Evolutionary conservation across 1,139 yeast genomes (phyloP).

Genomic region (Suhomyces bokatorum): DNA sequence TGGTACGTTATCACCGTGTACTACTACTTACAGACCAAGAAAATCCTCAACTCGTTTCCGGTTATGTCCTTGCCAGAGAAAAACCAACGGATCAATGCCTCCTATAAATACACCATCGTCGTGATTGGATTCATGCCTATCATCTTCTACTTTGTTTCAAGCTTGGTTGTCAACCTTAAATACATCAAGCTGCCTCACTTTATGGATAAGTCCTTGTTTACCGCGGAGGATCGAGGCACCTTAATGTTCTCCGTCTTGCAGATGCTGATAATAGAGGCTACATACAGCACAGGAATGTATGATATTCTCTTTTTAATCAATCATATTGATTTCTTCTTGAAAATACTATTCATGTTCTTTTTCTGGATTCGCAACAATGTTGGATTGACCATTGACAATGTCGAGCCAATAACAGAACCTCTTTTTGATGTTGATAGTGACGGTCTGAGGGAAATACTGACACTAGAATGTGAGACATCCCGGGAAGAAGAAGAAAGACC

Average conservation of each 20-base stretch:
- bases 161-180: slow-evolving; percentile 5
- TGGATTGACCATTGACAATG: slow-evolving; percentile 31
- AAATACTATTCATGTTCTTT: slow-evolving; percentile 26
- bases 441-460: slow-evolving; percentile 7
- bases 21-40: slow-evolving; percentile 32
- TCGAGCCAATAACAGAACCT: slow-evolving; percentile 18
- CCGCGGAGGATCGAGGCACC: neutral
- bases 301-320: slow-evolving; percentile 16
- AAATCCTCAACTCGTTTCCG: slow-evolving; percentile 33
- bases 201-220: neutral
- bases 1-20: slow-evolving; percentile 23
- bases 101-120: slow-evolving; percentile 32
- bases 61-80: slow-evolving; percentile 23
- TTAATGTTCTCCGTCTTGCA: slow-evolving; percentile 3
- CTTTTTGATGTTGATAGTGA: slow-evolving; percentile 26
- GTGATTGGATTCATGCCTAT: slow-evolving; percentile 34
- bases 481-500: too few species aligned
- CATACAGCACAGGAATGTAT: slow-evolving; percentile 1
- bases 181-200: neutral
- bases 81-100: slow-evolving; percentile 23
- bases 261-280: slow-evolving; percentile 6
- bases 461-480: too few species aligned
- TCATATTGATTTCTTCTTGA: slow-evolving; percentile 18
- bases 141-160: slow-evolving; percentile 15
- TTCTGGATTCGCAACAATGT: slow-evolving; percentile 39